Conservation (phyloP, 371 early-diverging fungal species). For the Actinomucor elegans region DNA sequence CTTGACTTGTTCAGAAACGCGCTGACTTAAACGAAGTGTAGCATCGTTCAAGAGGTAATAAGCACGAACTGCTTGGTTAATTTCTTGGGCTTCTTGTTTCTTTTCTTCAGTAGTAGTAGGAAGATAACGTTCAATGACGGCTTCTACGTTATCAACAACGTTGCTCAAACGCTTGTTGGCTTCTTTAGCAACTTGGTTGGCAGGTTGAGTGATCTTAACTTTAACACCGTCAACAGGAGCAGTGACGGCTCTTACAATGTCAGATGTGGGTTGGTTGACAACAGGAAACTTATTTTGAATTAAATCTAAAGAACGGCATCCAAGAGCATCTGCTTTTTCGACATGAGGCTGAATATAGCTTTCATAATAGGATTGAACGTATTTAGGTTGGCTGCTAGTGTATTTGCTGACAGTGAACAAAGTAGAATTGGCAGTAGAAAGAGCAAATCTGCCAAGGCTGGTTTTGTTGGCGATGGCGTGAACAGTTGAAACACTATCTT, state of each 20-base stretch:
- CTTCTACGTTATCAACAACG: constrained; percentile 53
- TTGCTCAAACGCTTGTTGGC: constrained; percentile 47
- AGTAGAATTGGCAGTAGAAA: constrained; percentile 46
- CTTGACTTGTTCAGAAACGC: constrained; percentile 31
- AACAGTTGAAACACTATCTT: constrained; percentile 59
- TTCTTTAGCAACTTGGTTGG: constrained; percentile 47
- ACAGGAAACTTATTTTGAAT: constrained; percentile 68
- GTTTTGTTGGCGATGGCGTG: constrained; percentile 56
- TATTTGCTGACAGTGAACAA: constrained; percentile 35
- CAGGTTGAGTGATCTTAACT: constrained; percentile 39
- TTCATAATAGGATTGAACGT: constrained; percentile 53
- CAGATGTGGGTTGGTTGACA: constrained; percentile 60
- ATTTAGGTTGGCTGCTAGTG: constrained; percentile 33
- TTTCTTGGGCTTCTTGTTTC: constrained; percentile 38
- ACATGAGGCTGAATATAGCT: constrained; percentile 60
- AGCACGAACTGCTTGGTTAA: constrained; percentile 42
- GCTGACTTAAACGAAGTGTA: constrained; percentile 30
- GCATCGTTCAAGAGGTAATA: constrained; percentile 35
- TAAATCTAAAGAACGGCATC: constrained; percentile 69
- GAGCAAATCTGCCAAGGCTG: constrained; percentile 54
- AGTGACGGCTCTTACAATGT: constrained; percentile 55
- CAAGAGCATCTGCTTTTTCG: constrained; percentile 62
- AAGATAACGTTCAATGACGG: constrained; percentile 53
- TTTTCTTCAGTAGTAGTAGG: constrained; percentile 23
- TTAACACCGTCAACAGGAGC: constrained; percentile 30